Evolutionary conservation across 1,284 basidiomycete genomes (phyloP), one percentile per base, ranked within the genome.

Genomic region (Malassezia sp.): DNA sequence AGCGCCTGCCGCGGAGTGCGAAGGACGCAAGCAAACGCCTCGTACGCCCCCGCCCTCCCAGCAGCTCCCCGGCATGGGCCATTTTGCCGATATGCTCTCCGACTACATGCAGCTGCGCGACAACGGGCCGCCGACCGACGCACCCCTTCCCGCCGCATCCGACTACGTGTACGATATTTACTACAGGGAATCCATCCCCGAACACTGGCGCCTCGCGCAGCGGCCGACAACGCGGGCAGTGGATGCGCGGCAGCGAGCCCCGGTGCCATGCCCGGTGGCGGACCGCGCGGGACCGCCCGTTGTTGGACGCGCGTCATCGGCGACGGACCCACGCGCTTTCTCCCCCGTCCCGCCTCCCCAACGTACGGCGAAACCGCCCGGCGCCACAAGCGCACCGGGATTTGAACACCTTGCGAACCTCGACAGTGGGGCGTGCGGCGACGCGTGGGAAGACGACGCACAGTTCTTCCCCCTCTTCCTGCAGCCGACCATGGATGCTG

Each of bases 101-200:
- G 47, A 49, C 15, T 44, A 40, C 39, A 36, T 35, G 31, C 38
- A 42, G 30, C 38, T n/a, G n/a, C n/a, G n/a, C n/a, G n/a, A n/a
- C n/a, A n/a, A n/a, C n/a, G n/a, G n/a, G n/a, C n/a, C n/a, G n/a
- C n/a, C n/a, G n/a, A n/a, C n/a, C n/a, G n/a, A n/a, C n/a, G n/a
- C n/a, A n/a, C n/a, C n/a, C n/a, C n/a, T n/a, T n/a, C n/a, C n/a
- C n/a, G n/a, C n/a, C 10, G 55, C 59, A 6, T 53, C 53, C 3
- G 61, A 67, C 10, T 67, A 62, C 31, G 64, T 67, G 4, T 67
- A 66, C 43, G 64, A 67, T 36, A 55, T 67, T 10, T 67, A 67
- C 51, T 67, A 63, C 34, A 56, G 61, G 17, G 61, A 63, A 27
- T 40, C 51, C 37, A 27, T 57, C 12, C 56, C 58, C 2, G 47